Evolutionary conservation across 805 yeast species (phyloP), one percentile per base, ranked within the genome.

Genomic region (Wickerhamomyces chambardii): DNA sequence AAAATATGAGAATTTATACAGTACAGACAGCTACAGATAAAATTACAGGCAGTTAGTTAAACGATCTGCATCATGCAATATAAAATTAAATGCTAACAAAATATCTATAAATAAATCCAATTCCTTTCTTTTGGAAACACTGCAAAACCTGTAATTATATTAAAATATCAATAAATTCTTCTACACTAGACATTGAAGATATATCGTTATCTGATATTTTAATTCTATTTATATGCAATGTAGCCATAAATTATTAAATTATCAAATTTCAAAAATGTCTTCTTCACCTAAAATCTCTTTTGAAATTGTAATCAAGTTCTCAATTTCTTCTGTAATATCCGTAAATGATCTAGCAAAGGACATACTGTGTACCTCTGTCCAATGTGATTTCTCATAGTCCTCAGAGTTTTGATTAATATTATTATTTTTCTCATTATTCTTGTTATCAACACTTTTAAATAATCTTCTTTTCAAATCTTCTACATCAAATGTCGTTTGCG

Each of bases 301-400:
- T n/a, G 68, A 49, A 15, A 53, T 46, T 4, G 45, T 44, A 5
- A 61, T 51, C 11, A 69, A 42, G 28, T 52, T 51, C 34, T 68
- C 66, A 31, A 68, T 41, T 29, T 61, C 67, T 34, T 59, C 63
- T 1, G 72, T 56, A n/a, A 68, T 61, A 16, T 60, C 59, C 0
- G 73, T 68, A 39, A 66, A 66, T 1, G 74, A 66, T 33, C 66
- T 59, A 2, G 73, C 60, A 45, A 68, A 68, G 1, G 73, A 73
- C 54, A 68, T 58, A 10, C 69, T 70, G 41, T 70, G 74, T 21
- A 70, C 61, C 31, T 63, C 64, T 9, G 61, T 59, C 75, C 74
- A 69, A 39, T 66, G 61, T 11, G 53, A 37, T 42, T 53, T 55
- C 39, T 52, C 52, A 21, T 41, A 41, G 6, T 35, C 37, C 3